Evolutionary conservation across 2,329 filamentous ascomycete species (phyloP).

Genomic region (Aspergillus ruber): DNA sequence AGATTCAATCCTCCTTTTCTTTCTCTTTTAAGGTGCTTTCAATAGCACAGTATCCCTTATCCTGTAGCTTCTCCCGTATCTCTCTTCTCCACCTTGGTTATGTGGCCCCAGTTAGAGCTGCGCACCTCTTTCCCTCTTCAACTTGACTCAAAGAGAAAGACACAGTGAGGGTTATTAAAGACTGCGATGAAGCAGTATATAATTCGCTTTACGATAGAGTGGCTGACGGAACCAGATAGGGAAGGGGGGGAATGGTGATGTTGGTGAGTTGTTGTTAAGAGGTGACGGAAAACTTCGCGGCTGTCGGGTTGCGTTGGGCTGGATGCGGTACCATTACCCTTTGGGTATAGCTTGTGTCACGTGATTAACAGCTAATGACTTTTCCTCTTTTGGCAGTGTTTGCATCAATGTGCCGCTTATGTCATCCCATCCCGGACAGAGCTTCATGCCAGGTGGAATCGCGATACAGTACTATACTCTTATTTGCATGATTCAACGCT

Average conservation of each 20-base stretch:
- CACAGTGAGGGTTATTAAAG: constrained; percentile 30
- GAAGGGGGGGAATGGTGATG: constrained; percentile 4
- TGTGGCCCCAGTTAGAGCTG: background rate
- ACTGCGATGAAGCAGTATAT: constrained; percentile 28
- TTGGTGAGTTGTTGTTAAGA: constrained; percentile 4
- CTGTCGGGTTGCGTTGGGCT: constrained; percentile 1
- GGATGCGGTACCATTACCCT: constrained; percentile 6
- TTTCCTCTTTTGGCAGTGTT: constrained; percentile 11
- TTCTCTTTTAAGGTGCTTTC: constrained; percentile 1
- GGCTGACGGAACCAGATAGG: constrained; percentile 11
- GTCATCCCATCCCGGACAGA: constrained; percentile 17
- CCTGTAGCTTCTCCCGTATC: constrained; percentile 5
- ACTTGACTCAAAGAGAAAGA: constrained; percentile 17
- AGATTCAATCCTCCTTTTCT: constrained; percentile 4
- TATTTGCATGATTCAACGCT: background rate
- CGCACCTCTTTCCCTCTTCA: background rate
- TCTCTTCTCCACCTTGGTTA: background rate
- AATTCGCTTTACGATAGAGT: constrained; percentile 35
- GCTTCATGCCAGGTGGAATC: constrained; percentile 26
- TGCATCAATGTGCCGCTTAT: constrained; percentile 19
- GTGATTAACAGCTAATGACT: constrained; percentile 7
- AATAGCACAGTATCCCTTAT: constrained; percentile 1
- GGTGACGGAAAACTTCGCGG: background rate
- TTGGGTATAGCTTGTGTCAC: constrained; percentile 8
- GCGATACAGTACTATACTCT: background rate